phyloP scores from a whole-genome alignment of 2,329 filamentous ascomycete species.

The Sclerotinia minor region DNA sequence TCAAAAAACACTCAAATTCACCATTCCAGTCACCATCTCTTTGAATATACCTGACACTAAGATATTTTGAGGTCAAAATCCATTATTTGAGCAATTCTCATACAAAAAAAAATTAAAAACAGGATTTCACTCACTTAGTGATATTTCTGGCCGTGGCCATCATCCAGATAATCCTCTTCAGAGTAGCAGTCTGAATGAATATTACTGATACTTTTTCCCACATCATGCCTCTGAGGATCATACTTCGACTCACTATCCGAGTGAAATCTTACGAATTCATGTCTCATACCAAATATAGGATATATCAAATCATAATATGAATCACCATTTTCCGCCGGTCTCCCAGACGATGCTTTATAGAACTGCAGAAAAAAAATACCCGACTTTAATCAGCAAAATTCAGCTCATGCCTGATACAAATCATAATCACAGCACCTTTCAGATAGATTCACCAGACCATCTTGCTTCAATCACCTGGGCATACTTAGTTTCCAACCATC shows the following conservation, averaged over 20 bases:
- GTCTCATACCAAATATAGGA: background rate
- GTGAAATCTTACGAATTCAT: background rate
- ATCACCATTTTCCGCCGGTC: too few relatives aligned
- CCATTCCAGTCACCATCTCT: background rate
- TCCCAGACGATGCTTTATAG: background rate
- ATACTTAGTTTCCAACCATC: too few relatives aligned
- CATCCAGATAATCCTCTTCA: background rate
- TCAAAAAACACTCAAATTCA: too few relatives aligned
- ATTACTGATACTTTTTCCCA: too few relatives aligned
- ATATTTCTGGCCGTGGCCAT: background rate
- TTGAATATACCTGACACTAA: background rate
- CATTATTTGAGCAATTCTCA: background rate
- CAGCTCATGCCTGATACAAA: background rate
- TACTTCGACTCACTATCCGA: rapidly evolving
- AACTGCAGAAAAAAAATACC: background rate
- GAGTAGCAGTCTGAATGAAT: too few relatives aligned
- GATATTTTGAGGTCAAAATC: background rate
- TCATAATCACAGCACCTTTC: background rate
- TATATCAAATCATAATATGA: background rate
- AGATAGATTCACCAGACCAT: too few relatives aligned
- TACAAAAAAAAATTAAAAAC: background rate
- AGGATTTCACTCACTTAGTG: background rate
- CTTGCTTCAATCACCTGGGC: too few relatives aligned
- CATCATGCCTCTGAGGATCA: background rate
- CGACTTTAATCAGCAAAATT: rapidly evolving